Evolutionary conservation across 2,329 filamentous ascomycete genomes (phyloP).

Genomic region (Paracoccidioides brasiliensis): DNA sequence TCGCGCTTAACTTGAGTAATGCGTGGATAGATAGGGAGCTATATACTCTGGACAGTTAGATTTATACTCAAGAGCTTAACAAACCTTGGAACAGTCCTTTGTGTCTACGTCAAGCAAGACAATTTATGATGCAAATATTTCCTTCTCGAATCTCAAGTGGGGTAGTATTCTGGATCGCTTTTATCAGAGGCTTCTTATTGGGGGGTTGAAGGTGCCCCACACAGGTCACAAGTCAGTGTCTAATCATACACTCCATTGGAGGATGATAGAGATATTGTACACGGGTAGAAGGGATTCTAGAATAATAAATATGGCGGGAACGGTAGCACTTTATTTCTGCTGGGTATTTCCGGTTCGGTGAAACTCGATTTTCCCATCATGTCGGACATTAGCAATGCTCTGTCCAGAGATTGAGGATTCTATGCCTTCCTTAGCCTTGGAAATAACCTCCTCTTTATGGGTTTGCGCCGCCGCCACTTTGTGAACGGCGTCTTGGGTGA

Average conservation of each 20-base stretch:
- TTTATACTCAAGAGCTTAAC: too few species aligned
- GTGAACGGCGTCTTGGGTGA: conserved; percentile 46
- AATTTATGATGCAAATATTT: too few species aligned
- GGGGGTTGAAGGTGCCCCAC: too few species aligned
- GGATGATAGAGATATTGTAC: conserved; percentile 1
- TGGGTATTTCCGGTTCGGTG: background rate
- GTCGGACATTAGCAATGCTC: conserved; percentile 1
- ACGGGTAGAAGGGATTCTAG: background rate
- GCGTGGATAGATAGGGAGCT: too few species aligned
- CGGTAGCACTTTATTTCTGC: background rate
- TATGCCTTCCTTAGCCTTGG: background rate
- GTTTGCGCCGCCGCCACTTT: conserved; percentile 17
- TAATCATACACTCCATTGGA: background rate
- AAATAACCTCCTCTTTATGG: conserved; percentile 21
- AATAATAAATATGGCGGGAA: background rate
- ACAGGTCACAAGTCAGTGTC: too few species aligned
- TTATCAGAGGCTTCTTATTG: too few species aligned
- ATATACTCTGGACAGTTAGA: too few species aligned
- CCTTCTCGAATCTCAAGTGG: too few species aligned
- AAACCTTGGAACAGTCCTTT: too few species aligned
- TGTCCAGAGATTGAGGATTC: background rate
- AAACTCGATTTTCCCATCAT: conserved; percentile 5
- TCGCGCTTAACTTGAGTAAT: too few species aligned
- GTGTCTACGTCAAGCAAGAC: too few species aligned
- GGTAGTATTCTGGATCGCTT: too few species aligned